Conservation (phyloP, 108 stramenopile genomes). For the Bacterosira constricta region DNA sequence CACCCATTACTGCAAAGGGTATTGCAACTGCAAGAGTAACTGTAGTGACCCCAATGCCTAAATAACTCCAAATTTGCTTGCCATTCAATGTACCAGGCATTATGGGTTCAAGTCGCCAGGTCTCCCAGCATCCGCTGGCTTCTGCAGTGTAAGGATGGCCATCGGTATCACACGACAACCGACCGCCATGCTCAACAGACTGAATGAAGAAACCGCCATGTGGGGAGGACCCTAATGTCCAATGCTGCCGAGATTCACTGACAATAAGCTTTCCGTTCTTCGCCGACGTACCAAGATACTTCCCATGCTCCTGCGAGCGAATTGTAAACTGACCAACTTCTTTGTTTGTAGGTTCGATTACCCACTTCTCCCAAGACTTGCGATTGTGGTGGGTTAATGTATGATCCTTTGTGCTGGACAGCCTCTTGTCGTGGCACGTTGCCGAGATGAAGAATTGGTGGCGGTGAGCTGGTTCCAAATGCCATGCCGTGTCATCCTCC, state of each 20-base stretch:
- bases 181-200: neutral
- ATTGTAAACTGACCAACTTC: slow-evolving; percentile 13
- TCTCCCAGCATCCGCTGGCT: neutral
- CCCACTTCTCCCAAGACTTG: slow-evolving; percentile 31
- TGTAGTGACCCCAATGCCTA: neutral
- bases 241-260: slow-evolving; percentile 14
- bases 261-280: slow-evolving; percentile 15
- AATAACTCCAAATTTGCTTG: slow-evolving; percentile 7
- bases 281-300: slow-evolving; percentile 11
- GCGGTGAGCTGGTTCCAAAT: slow-evolving; percentile 22
- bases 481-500: slow-evolving; percentile 23
- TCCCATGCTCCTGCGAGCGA: slow-evolving; percentile 22
- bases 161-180: slow-evolving; percentile 3
- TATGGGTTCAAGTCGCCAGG: slow-evolving; percentile 28
- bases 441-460: slow-evolving; percentile 18
- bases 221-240: slow-evolving; percentile 8
- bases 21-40: slow-evolving; percentile 7
- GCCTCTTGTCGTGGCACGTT: slow-evolving; percentile 20
- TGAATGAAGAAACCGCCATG: slow-evolving; percentile 9
- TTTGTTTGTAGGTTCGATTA: slow-evolving; percentile 2
- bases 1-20: slow-evolving; percentile 11
- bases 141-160: slow-evolving; percentile 5
- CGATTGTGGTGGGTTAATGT: slow-evolving; percentile 17
- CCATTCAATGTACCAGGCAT: slow-evolving; percentile 13
- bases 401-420: slow-evolving; percentile 11